Conservation (phyloP, 441 rosid species). For the Sinapis alba region DNA sequence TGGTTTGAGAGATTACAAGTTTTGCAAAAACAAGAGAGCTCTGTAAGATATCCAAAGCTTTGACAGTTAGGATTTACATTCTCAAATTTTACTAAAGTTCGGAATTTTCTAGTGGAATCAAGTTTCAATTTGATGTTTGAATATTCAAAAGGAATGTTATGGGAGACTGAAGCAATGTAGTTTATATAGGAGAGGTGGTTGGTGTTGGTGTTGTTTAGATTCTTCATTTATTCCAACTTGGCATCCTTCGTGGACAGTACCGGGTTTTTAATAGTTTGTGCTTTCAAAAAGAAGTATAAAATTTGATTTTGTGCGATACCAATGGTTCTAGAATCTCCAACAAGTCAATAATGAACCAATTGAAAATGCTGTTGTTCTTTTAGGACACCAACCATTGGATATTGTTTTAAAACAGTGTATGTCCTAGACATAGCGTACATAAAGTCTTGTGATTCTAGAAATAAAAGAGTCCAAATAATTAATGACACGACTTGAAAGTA, state of each 20-base stretch:
- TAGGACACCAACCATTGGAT: neutral
- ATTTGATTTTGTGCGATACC: neutral
- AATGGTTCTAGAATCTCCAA: neutral
- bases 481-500: neutral
- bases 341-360: conserved; percentile 1
- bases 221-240: neutral
- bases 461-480: neutral
- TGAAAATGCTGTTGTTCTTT: neutral
- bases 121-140: neutral
- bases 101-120: neutral
- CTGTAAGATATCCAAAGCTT: too few species aligned
- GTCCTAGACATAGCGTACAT: neutral
- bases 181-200: neutral
- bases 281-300: neutral
- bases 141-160: neutral
- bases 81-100: too few species aligned
- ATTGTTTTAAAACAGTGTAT: neutral
- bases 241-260: neutral
- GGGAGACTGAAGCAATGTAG: neutral
- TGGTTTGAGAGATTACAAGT: neutral
- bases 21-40: neutral
- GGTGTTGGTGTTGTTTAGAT: neutral
- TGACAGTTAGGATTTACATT: too few species aligned
- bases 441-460: neutral
- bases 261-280: neutral